Evolutionary conservation across 768 basidiomycete species (phyloP).

Genomic region (Mycena rebaudengoi): DNA sequence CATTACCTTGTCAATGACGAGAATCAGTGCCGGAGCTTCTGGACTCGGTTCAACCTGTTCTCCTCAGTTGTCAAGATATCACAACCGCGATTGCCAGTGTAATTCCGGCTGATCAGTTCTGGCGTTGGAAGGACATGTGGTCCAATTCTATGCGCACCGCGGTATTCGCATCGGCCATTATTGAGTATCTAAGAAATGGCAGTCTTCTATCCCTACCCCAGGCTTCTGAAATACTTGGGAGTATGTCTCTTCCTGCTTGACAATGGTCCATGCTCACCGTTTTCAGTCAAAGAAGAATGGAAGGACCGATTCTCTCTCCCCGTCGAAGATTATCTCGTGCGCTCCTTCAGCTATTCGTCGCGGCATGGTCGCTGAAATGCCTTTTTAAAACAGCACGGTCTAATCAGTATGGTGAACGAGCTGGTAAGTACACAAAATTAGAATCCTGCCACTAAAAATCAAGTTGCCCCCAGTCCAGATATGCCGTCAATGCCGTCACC

Average conservation of each 20-base stretch:
- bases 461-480: slow-evolving; percentile 70
- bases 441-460: background rate
- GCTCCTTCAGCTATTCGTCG: too few species aligned
- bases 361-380: too few species aligned
- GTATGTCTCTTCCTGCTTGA: slow-evolving; percentile 51
- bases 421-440: slow-evolving; percentile 54
- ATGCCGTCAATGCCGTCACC: slow-evolving; percentile 85
- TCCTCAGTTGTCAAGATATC: slow-evolving; percentile 62
- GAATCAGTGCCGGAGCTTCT: slow-evolving; percentile 67
- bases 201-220: slow-evolving; percentile 65
- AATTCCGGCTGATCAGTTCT: slow-evolving; percentile 77
- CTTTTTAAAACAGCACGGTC: too few species aligned
- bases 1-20: slow-evolving; percentile 16
- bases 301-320: slow-evolving; percentile 67
- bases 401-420: slow-evolving; percentile 83
- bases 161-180: slow-evolving; percentile 70
- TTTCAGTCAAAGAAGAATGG: slow-evolving; percentile 74
- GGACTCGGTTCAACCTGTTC: slow-evolving; percentile 61
- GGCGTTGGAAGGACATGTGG: slow-evolving; percentile 91
- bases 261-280: background rate
- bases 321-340: slow-evolving; percentile 83
- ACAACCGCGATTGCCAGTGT: slow-evolving; percentile 61
- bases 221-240: slow-evolving; percentile 66
- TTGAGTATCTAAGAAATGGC: slow-evolving; percentile 69
- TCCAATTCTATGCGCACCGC: slow-evolving; percentile 70